A percentile compares a stretch with the other conserved stretches of the same genome.
phyloP scores from a whole-genome alignment of 352 stramenopile genomes.

The Phytophthora ramorum region DNA sequence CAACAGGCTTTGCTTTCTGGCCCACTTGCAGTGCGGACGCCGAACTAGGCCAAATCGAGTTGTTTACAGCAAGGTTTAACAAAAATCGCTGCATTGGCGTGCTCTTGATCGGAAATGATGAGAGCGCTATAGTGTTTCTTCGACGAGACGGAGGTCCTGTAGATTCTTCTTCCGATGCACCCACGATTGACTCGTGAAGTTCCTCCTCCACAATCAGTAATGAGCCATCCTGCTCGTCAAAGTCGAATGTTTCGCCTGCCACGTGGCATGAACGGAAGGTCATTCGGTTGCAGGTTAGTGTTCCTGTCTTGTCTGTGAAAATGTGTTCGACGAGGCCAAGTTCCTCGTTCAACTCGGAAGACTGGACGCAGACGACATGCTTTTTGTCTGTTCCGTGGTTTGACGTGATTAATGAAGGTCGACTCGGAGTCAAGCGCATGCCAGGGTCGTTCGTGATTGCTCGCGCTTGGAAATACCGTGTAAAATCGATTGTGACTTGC shows the following conservation, averaged over 20 bases:
- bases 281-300: slow-evolving; percentile 94
- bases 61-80: slow-evolving; percentile 69
- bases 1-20: slow-evolving; percentile 1
- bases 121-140: slow-evolving; percentile 9
- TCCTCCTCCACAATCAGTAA: slow-evolving; percentile 35
- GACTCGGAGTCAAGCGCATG: slow-evolving; percentile 54
- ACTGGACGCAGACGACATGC: slow-evolving; percentile 70
- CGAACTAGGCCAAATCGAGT: slow-evolving; percentile 51
- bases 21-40: neutral
- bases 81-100: slow-evolving; percentile 48
- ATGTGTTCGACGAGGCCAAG: slow-evolving; percentile 96
- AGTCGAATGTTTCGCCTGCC: slow-evolving; percentile 71
- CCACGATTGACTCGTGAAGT: slow-evolving; percentile 12
- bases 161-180: slow-evolving; percentile 7
- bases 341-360: slow-evolving; percentile 91
- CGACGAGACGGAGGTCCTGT: slow-evolving; percentile 11
- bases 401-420: slow-evolving; percentile 9
- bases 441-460: slow-evolving; percentile 76
- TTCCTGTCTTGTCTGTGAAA: slow-evolving; percentile 96
- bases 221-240: slow-evolving; percentile 34
- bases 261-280: slow-evolving; percentile 94
- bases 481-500: slow-evolving; percentile 90
- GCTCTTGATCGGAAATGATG: slow-evolving; percentile 17
- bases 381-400: slow-evolving; percentile 40
- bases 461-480: slow-evolving; percentile 80